phyloP scores from a whole-genome alignment of 495 filamentous ascomycete species.

The Neurospora sp. region DNA sequence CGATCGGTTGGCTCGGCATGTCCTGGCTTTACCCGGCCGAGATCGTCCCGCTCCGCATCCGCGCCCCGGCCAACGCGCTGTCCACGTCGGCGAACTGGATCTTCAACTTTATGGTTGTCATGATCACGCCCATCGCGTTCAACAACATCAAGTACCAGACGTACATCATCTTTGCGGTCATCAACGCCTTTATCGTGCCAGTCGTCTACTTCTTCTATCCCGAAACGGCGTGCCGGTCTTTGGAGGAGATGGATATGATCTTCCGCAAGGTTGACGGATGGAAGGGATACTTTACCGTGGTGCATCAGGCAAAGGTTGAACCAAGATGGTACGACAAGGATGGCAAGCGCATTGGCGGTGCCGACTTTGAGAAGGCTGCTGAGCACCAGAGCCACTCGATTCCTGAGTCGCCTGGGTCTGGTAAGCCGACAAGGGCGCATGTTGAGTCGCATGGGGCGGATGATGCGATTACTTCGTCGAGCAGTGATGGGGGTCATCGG shows the following conservation, averaged over 20 bases:
- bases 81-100: slow-evolving; percentile 57
- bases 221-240: slow-evolving; percentile 60
- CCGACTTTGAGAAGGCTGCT: neutral
- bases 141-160: slow-evolving; percentile 56
- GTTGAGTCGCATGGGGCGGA: neutral
- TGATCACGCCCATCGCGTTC: slow-evolving; percentile 64
- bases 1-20: slow-evolving; percentile 46
- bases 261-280: slow-evolving; percentile 50
- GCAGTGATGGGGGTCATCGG: neutral
- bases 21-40: slow-evolving; percentile 58
- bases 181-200: slow-evolving; percentile 62
- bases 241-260: slow-evolving; percentile 69
- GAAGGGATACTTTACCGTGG: slow-evolving; percentile 46
- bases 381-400: neutral
- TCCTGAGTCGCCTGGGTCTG: neutral
- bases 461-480: neutral
- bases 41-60: slow-evolving; percentile 61
- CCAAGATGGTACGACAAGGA: slow-evolving; percentile 49
- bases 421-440: neutral
- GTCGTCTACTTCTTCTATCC: slow-evolving; percentile 68
- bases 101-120: slow-evolving; percentile 54
- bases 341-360: neutral
- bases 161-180: slow-evolving; percentile 72
- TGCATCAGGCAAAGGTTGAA: slow-evolving; percentile 46
- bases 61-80: slow-evolving; percentile 63